Base-by-base conservation (phyloP, 2,329 filamentous ascomycete genomes). In the Metarhizium guizhouense region DNA sequence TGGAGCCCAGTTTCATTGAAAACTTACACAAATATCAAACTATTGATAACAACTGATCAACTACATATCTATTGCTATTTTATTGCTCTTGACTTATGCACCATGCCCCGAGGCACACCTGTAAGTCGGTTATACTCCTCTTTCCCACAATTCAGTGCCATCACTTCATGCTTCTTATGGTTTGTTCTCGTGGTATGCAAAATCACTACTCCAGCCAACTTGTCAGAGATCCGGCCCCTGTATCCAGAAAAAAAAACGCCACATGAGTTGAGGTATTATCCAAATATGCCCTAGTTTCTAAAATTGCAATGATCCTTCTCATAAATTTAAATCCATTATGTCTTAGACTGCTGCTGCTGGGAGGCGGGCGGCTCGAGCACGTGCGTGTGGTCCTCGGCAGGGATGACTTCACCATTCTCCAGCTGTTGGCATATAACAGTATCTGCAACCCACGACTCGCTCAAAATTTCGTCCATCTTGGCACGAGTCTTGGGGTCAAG, bases 381-480 rank as follows among this genome's bases (percentile, higher is more conserved):
- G 67, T 99, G 94, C 1, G 81, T 84, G 70, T 99, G 94, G 52
- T 88, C 87, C 10, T 84, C 78, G 2, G 88, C 88, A 51, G 81
- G 84, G 57, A 90, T 76, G 16, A 96, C 81, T 51, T 80, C 77
- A 1, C 91, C 90, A 2, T 75, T 72, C 29, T 83, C 84, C 54
- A 88, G 79, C 67, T 95, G 93, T 60, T 86, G 80, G 70, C 94
- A 99, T 47, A 95, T 90, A 20, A 87, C 77, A 36, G 89, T 90
- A 63, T 87, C 85, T 51, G 85, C 83, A n/a, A 97, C 84, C 94
- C 94, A 99, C 16, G 87, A 85, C 67, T 99, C 93, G 25, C 85
- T 81, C 53, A 96, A 73, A 18, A 99, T 88, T 65, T 99, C 91
- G 29, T 86, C 79, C 76, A 99, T 87, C 3, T 82, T 89, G 3